Base-by-base conservation (phyloP, 2,329 filamentous ascomycete genomes). In the Paraconiothyrium sp. region DNA sequence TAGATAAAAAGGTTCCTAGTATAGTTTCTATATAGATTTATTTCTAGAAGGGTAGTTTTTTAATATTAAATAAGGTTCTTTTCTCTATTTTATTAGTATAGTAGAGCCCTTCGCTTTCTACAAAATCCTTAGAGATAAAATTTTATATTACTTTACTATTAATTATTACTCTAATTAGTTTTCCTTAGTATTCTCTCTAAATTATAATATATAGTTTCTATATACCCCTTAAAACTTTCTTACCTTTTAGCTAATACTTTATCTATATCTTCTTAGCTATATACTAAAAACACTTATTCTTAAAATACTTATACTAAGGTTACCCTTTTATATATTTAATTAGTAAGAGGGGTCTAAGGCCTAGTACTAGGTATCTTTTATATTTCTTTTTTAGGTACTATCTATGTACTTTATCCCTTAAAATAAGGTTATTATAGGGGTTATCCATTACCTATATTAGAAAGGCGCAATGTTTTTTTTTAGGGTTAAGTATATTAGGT, bases 161-260 rank as follows among this genome's bases (percentile, higher is more conserved):
- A 34, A 46, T 46, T 54, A 54, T 24, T 4, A 11, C 34, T 14
- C 30, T 27, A 4, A 50, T 35, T 6, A 10, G 16, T 37, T 37
- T 20, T 1, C 16, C 16, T 16, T 49, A 49, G 16, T 49, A 49
- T 49, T 49, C 32, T 16, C 8, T 13, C 3, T 32, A 8, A n/a
- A 49, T 34, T 52, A 39, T 39, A 22, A 24, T 39, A 37, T 55
- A 37, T 32, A 10, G 16, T 13, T 24, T 32, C 6, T 35, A 34
- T 46, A 56, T 46, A 5, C n/a, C 52, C 32, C 22, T 30, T 32
- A 44, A n/a, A 22, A 9, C n/a, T n/a, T 46, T 34, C 27, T 54
- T 54, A n/a, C 13, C 52, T 16, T 55, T 55, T 39, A 44, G 24
- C 52, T 44, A 55, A 35, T 55, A 55, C 20, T 55, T 55, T 2